These are phyloP conservation scores for Dimargaris xerosporica DNA, from an alignment of 192 early-diverging fungal species.

Conservation along the genomic window DNA sequence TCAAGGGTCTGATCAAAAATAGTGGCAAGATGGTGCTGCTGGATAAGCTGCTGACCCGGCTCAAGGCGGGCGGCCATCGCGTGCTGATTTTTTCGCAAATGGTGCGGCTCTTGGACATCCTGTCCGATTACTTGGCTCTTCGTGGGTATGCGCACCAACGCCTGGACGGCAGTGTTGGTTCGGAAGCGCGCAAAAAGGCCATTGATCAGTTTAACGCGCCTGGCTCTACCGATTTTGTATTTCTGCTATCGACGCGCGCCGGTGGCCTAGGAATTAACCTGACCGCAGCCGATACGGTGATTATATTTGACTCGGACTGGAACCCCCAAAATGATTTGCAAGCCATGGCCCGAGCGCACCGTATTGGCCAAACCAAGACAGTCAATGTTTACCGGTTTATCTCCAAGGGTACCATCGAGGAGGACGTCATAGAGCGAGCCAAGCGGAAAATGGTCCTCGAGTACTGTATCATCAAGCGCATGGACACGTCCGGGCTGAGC, in stretches of 20 bases:
- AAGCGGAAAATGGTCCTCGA: slow-evolving; percentile 99
- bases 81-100: slow-evolving; percentile 98
- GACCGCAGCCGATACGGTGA: slow-evolving; percentile 91
- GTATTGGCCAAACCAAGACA: slow-evolving; percentile 93
- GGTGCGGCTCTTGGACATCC: slow-evolving; percentile 92
- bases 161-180: slow-evolving; percentile 79
- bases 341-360: slow-evolving; percentile 95
- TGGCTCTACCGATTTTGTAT: slow-evolving; percentile 84
- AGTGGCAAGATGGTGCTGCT: slow-evolving; percentile 97
- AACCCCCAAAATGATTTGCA: slow-evolving; percentile 97
- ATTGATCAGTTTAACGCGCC: slow-evolving; percentile 98
- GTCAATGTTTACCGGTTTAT: slow-evolving; percentile 98
- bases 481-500: slow-evolving; percentile 87
- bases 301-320: slow-evolving; percentile 88
- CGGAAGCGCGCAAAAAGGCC: slow-evolving; percentile 82
- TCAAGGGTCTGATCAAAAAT: slow-evolving; percentile 70
- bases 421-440: slow-evolving; percentile 95
- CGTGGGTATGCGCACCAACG: slow-evolving; percentile 83
- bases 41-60: slow-evolving; percentile 83
- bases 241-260: slow-evolving; percentile 90
- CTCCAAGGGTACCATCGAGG: slow-evolving; percentile 94
- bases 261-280: slow-evolving; percentile 96
- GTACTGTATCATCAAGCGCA: slow-evolving; percentile 98
- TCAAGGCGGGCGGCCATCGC: slow-evolving; percentile 83
- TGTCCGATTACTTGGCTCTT: slow-evolving; percentile 83